These are phyloP conservation scores for Coemansia sp. DNA, from an alignment of 192 early-diverging fungal species.

Conservation along the genomic window DNA sequence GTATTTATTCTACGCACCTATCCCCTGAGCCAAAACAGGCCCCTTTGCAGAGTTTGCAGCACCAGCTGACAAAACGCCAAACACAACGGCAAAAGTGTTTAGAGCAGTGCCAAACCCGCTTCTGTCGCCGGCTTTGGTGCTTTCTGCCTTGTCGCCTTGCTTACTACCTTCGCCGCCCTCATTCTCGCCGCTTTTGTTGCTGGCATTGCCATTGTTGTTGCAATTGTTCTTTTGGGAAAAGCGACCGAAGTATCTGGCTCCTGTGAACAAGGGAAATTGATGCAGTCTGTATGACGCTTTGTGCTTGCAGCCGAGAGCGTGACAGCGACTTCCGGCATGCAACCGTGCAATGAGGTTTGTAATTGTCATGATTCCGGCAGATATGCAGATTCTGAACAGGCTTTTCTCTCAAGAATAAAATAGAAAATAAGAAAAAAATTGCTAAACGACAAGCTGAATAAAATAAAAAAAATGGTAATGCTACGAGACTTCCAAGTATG, in stretches of 20 bases:
- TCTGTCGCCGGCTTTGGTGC: background rate
- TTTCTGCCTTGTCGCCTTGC: too few relatives aligned
- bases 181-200: background rate
- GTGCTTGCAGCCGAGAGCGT: constrained; percentile 18
- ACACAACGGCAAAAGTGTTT: background rate
- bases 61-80: constrained; percentile 4
- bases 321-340: constrained; percentile 29
- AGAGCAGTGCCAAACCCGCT: background rate
- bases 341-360: constrained; percentile 25
- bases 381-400: background rate
- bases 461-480: too few relatives aligned
- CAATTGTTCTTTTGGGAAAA: background rate
- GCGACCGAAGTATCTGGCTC: constrained; percentile 2
- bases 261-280: background rate
- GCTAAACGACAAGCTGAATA: too few relatives aligned
- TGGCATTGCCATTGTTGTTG: constrained; percentile 4
- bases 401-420: too few relatives aligned
- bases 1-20: too few relatives aligned
- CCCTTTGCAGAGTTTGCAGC: constrained; percentile 12
- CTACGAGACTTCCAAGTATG: background rate
- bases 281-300: constrained; percentile 4
- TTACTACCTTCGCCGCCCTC: too few relatives aligned
- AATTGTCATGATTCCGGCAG: constrained; percentile 23
- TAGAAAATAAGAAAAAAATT: background rate
- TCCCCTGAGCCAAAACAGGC: constrained; percentile 27